A percentile compares a stretch with the other conserved stretches of the same genome.
phyloP scores from a whole-genome alignment of 768 basidiomycete species.

The Ramaria sp. region DNA sequence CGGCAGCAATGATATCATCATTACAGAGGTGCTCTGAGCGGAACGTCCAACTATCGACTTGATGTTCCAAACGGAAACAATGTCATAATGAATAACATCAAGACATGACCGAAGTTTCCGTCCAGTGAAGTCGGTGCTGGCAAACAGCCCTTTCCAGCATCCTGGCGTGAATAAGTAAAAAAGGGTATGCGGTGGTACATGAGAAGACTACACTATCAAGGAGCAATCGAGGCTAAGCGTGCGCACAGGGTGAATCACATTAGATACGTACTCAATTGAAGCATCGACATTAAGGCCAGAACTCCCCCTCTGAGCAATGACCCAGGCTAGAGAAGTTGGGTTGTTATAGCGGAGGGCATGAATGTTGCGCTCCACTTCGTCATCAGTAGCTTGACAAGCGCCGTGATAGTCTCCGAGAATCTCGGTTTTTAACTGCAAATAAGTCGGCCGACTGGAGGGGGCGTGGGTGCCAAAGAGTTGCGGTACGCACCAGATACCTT shows the following conservation, averaged over 20 bases:
- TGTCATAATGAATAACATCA: no score
- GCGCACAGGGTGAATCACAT: slow-evolving; percentile 3
- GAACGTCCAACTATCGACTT: background rate
- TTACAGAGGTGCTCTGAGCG: background rate
- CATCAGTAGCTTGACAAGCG: background rate
- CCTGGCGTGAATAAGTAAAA: slow-evolving; percentile 11
- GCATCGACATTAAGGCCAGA: slow-evolving; percentile 11
- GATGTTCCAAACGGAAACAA: slow-evolving; percentile 20
- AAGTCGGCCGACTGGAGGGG: background rate
- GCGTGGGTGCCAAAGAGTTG: no score
- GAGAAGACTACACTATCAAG: background rate
- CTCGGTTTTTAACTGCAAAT: background rate
- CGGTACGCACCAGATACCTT: background rate
- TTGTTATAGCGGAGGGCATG: background rate
- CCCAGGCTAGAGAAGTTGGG: no score
- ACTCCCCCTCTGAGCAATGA: slow-evolving; percentile 11
- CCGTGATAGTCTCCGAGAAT: background rate
- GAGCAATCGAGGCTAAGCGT: background rate
- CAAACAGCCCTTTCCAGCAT: slow-evolving; percentile 11
- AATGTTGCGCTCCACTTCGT: slow-evolving; percentile 1
- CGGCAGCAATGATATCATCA: background rate
- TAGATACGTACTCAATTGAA: no score
- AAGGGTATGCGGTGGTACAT: background rate
- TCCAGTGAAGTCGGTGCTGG: slow-evolving; percentile 13
- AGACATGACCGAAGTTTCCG: slow-evolving; percentile 11